Evolutionary conservation across 2,329 filamentous ascomycete genomes (phyloP).

Genomic region (Ascomycota sp.): DNA sequence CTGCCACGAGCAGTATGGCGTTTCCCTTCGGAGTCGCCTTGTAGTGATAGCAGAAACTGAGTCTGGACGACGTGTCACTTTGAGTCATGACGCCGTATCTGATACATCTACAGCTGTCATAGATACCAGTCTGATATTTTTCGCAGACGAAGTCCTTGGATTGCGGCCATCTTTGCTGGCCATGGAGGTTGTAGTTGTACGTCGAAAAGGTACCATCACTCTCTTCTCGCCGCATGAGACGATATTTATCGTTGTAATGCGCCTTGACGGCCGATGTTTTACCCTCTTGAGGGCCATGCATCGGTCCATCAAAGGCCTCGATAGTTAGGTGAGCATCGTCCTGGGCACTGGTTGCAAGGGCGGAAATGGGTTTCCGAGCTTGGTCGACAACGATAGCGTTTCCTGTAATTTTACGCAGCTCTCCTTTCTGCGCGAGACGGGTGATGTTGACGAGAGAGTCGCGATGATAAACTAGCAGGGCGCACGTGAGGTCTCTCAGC

Average conservation of each 20-base stretch:
- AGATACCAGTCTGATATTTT: slow-evolving; percentile 9
- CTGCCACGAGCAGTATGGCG: slow-evolving; percentile 13
- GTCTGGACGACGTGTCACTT: slow-evolving; percentile 1
- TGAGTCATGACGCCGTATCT: slow-evolving; percentile 10
- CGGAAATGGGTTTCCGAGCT: slow-evolving; percentile 11
- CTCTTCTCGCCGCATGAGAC: slow-evolving; percentile 8
- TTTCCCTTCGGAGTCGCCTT: slow-evolving; percentile 12
- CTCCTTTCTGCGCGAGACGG: slow-evolving; percentile 12
- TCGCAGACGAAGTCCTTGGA: slow-evolving; percentile 8
- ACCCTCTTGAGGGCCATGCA: slow-evolving; percentile 5
- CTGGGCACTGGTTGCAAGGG: slow-evolving; percentile 10
- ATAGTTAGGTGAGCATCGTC: slow-evolving; percentile 8
- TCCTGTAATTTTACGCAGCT: slow-evolving; percentile 8
- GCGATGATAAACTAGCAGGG: slow-evolving; percentile 13
- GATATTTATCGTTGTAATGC: slow-evolving; percentile 10
- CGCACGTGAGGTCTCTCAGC: slow-evolving; percentile 13
- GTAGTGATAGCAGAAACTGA: slow-evolving; percentile 15
- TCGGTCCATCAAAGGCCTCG: slow-evolving; percentile 10
- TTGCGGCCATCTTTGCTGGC: slow-evolving; percentile 7
- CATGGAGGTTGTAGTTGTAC: slow-evolving; percentile 8
- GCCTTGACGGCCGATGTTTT: slow-evolving; percentile 7
- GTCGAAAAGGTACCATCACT: slow-evolving; percentile 5
- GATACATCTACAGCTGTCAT: slow-evolving; percentile 15
- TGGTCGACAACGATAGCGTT: slow-evolving; percentile 12
- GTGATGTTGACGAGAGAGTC: slow-evolving; percentile 11